These are phyloP conservation scores for Onygenales sp. DNA, from an alignment of 2,329 filamentous ascomycete genomes.

Conservation along the genomic window DNA sequence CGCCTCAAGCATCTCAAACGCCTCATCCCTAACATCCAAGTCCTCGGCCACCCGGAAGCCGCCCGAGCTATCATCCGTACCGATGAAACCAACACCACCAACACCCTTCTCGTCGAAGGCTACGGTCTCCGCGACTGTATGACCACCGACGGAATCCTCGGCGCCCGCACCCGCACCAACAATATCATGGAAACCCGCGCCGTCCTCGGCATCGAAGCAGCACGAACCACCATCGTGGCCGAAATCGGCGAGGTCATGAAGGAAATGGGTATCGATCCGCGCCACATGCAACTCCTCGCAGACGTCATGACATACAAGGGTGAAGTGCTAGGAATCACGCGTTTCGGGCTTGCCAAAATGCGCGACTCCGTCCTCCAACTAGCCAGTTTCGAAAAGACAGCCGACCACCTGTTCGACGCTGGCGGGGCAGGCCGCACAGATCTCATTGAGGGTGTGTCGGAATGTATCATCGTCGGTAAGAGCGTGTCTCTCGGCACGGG, in stretches of 20 bases:
- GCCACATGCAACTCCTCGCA: constrained; percentile 93
- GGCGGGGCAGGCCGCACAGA: constrained; percentile 88
- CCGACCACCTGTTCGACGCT: constrained; percentile 92
- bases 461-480: constrained; percentile 98
- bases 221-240: constrained; percentile 73
- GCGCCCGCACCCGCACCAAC: constrained; percentile 66
- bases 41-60: constrained; percentile 82
- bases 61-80: constrained; percentile 82
- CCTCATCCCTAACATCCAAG: constrained; percentile 68
- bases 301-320: constrained; percentile 99
- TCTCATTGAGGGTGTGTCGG: constrained; percentile 82
- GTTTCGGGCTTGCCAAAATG: constrained; percentile 95
- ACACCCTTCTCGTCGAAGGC: constrained; percentile 78
- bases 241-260: constrained; percentile 89
- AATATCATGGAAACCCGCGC: constrained; percentile 81
- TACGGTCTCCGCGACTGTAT: constrained; percentile 86
- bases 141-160: constrained; percentile 84
- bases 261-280: constrained; percentile 90
- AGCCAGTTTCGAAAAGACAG: constrained; percentile 95
- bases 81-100: constrained; percentile 57
- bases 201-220: constrained; percentile 90
- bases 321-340: constrained; percentile 89
- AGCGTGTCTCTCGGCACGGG: constrained; percentile 87
- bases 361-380: constrained; percentile 87
- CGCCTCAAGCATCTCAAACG: constrained; percentile 80